These are phyloP conservation scores for Stygiomarasmius scandens DNA, from an alignment of 1,284 basidiomycete genomes.

Conservation along the genomic window DNA sequence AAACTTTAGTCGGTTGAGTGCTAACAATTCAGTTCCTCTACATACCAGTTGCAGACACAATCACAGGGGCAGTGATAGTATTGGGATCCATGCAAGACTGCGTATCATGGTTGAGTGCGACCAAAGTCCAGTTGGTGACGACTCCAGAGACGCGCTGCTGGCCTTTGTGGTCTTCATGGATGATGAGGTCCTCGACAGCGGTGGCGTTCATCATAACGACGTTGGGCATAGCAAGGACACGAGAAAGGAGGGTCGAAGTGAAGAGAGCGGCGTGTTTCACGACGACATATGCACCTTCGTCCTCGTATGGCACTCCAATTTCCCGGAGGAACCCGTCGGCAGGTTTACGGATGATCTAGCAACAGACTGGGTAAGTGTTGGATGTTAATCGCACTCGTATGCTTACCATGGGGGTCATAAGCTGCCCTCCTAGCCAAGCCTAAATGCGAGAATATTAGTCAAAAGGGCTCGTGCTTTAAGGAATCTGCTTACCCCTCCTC, in stretches of 20 bases:
- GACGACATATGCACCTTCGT: constrained; percentile 80
- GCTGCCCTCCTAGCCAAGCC: constrained; percentile 83
- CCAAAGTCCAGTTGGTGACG: constrained; percentile 86
- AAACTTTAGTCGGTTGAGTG: too few species aligned
- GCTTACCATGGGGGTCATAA: constrained; percentile 81
- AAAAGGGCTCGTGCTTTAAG: too few species aligned
- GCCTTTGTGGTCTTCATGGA: constrained; percentile 61
- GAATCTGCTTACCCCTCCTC: too few species aligned
- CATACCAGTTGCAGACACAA: constrained; percentile 60
- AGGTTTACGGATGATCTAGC: constrained; percentile 77
- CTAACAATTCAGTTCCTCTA: too few species aligned
- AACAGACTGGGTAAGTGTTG: neutral
- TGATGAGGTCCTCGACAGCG: constrained; percentile 77
- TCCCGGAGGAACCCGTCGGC: constrained; percentile 76
- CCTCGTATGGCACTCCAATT: constrained; percentile 79
- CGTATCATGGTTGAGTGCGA: constrained; percentile 80
- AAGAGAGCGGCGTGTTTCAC: constrained; percentile 84
- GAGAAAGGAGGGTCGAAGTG: constrained; percentile 78
- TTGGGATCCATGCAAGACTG: constrained; percentile 89
- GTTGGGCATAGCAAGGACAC: constrained; percentile 75
- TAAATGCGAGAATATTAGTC: too few species aligned
- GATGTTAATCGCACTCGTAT: neutral
- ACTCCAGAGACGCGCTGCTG: constrained; percentile 79
- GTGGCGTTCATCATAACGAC: constrained; percentile 80
- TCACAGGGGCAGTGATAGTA: constrained; percentile 80